These are phyloP conservation scores for Polygonum maritimum DNA, from an alignment of 148 eudicot species.

Conservation along the genomic window DNA sequence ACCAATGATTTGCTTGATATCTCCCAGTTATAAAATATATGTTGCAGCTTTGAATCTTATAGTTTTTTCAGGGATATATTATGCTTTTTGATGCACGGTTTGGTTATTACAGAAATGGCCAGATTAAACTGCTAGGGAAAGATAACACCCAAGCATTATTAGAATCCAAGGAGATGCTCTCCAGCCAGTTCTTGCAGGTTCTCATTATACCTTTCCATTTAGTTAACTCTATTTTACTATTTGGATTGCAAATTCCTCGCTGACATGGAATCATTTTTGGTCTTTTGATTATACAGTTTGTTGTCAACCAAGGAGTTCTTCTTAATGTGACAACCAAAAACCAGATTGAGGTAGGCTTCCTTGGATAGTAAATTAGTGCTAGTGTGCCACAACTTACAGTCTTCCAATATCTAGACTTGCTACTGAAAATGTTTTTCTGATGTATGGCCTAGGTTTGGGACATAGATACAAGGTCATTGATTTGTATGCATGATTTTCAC, in stretches of 20 bases:
- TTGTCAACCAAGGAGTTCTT: conserved; percentile 67
- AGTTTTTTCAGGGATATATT: background rate
- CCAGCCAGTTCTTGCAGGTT: conserved; percentile 86
- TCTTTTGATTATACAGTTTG: conserved; percentile 43
- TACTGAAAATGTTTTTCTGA: background rate
- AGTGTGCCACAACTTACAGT: background rate
- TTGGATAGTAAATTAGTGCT: background rate
- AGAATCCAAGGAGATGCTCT: conserved; percentile 48
- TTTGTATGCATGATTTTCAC: conserved; percentile 38
- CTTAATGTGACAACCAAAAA: conserved; percentile 54
- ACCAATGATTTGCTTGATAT: background rate
- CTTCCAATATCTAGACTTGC: background rate
- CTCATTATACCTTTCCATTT: background rate
- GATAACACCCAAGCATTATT: conserved; percentile 63
- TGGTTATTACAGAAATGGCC: conserved; percentile 52
- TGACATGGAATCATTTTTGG: conserved; percentile 13
- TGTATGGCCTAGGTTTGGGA: conserved; percentile 67
- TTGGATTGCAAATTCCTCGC: background rate
- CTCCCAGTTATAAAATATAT: too few species aligned
- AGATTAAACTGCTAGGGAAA: conserved; percentile 70
- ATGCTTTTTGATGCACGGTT: background rate
- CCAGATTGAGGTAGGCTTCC: conserved; percentile 66
- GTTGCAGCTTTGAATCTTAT: background rate
- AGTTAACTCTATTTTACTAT: background rate
- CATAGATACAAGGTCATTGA: conserved; percentile 44